Base-by-base conservation (phyloP, 306 rosid genomes). In the Vicia villosa region DNA sequence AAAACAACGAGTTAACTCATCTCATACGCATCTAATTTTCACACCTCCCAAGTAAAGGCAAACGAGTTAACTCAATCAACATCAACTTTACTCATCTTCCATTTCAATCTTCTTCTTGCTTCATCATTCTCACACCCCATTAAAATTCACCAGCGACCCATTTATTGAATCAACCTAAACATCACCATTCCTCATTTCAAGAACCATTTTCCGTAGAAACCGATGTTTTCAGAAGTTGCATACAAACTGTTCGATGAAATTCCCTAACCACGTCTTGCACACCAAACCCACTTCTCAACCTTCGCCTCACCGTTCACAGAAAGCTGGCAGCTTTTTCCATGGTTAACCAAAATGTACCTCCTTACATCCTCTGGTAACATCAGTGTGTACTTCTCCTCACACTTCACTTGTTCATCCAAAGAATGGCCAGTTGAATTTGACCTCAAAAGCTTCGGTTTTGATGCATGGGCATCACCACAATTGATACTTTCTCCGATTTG, bases 361-460 rank as follows among this genome's bases (percentile, higher is more conserved):
- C 85, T 82, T 66, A 86, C 78, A 72, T 85, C 89, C 68, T 78
- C 88, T 10, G 87, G 91, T 68, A 83, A 55, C 71, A 74, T 79
- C 72, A 86, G 38, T 4, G 88, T 81, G 75, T 67, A 85, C 65
- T 87, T 77, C 58, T 91, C 95, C 36, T 63, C 55, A 56, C 74
- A 17, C 64, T 80, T 75, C 49, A 73, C 85, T 3, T 22, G 63
- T 57, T 81, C 87, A 45, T 59, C 73, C 64, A 78, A 56, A 0
- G 88, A 86, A 80, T 91, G 92, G 6, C 96, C 97, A 1, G 96
- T 91, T 38, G 97, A 91, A 60, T 91, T 83, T 8, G 91, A 91
- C 69, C 87, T 82, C 32, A 30, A 43, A 10, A 74, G 57, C 3
- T 61, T 70, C 71, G 42, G 30, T 28, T 54, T 67, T 47, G 75